Conservation (phyloP, 306 rosid species). For the Leucaena leucocephala region DNA sequence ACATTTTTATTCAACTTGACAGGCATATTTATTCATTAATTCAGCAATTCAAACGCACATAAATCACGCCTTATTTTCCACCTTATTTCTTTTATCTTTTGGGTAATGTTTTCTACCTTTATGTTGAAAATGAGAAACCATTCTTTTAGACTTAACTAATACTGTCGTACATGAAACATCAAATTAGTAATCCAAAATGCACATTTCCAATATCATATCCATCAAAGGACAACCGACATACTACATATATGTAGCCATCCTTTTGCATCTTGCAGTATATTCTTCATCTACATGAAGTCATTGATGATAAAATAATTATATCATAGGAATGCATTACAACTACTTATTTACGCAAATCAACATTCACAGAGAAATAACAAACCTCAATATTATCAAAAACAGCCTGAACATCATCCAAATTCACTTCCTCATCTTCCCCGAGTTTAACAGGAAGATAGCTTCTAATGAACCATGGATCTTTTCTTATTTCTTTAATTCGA, state of each 20-base stretch:
- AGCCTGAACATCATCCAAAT: slow-evolving; percentile 82
- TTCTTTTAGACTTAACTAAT: background rate
- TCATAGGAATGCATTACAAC: slow-evolving; percentile 15
- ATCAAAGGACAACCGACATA: slow-evolving; percentile 11
- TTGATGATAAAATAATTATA: slow-evolving; percentile 1
- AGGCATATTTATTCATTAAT: background rate
- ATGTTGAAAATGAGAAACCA: background rate
- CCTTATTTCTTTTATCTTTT: background rate
- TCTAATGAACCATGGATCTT: slow-evolving; percentile 78
- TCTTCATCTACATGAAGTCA: background rate
- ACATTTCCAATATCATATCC: background rate
- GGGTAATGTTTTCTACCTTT: background rate
- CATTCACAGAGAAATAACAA: slow-evolving; percentile 34
- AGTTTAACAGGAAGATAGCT: slow-evolving; percentile 60
- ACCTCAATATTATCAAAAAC: slow-evolving; percentile 91
- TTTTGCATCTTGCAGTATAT: slow-evolving; percentile 19
- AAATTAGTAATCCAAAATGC: background rate
- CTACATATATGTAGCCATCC: background rate
- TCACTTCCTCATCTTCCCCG: slow-evolving; percentile 66
- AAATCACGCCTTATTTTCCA: slow-evolving; percentile 1
- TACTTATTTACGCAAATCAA: slow-evolving; percentile 1
- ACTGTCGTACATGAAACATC: background rate
- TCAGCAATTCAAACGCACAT: slow-evolving; percentile 14
- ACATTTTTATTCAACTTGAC: background rate
- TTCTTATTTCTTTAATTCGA: slow-evolving; percentile 62